Base-by-base conservation (phyloP, 768 basidiomycete genomes). In the Lactarius hatsudake region DNA sequence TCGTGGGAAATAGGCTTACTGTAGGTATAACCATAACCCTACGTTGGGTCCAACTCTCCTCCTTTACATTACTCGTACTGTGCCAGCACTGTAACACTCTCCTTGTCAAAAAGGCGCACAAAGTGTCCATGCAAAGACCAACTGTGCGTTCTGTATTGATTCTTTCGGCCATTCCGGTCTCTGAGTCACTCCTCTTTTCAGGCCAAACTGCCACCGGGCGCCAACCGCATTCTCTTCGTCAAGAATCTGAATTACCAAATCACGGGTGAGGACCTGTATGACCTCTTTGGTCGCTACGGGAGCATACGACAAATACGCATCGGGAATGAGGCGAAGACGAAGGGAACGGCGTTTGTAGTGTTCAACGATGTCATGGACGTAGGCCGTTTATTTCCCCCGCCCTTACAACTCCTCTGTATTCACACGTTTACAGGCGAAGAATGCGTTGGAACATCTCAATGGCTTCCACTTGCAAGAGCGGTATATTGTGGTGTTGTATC, bases 381-480 rank as follows among this genome's bases (percentile, higher is more conserved):
- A 76, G 18, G 9, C 6, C 13, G 2, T 30, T 28, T 40, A 42
- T 45, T 10, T 1, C 57, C 36, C 66, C 34, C 40, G 13, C 54
- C 4, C 18, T 40, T 18, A 54, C 61, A 28, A 61, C 59, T 43
- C 12, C 59, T 43, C 12, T 48, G 40, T 13, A 23, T 30, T 55
- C 62, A 15, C 74, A 97, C 5, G 23, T 30, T 55, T 62, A 15
- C 74, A 97, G 93, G 96, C 96, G 26, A 96, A 97, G 78, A 95
- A 96, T 74, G 96, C 96, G 0, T 86, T 97, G 64, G 96, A 96
- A 75, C 95, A 97, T 77, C 78, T 98, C 74, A 98, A 98, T 72
- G 96, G 96, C 55, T 99, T 99, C 81, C 96, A 99, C 80, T 77
- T 99, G 66, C 94, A 95, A 80, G 96, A 97, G 78, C 90, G 96